Evolutionary conservation across 495 filamentous ascomycete species (phyloP).

Genomic region (Podospora tetraspora): DNA sequence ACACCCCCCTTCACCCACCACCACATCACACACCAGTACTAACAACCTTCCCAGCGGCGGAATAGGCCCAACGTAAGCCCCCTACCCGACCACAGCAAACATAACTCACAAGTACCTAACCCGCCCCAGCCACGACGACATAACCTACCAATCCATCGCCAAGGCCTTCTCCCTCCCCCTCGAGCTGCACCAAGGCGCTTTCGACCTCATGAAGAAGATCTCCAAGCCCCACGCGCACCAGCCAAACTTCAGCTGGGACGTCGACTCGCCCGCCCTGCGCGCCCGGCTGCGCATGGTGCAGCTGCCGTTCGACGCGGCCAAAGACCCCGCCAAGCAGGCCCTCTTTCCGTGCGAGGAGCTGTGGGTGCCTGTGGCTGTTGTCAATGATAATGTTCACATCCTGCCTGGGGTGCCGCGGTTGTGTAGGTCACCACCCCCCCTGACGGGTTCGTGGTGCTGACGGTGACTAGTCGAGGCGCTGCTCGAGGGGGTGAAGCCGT

Average conservation of each 20-base stretch:
- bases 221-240: conserved; percentile 66
- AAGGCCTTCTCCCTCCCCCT: conserved; percentile 78
- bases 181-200: conserved; percentile 67
- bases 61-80: conserved; percentile 81
- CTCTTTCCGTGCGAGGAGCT: conserved; percentile 73
- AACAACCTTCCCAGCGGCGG: conserved; percentile 56
- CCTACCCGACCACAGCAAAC: neutral
- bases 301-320: conserved; percentile 65
- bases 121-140: conserved; percentile 80
- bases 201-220: conserved; percentile 74
- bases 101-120: neutral
- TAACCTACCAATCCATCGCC: conserved; percentile 91
- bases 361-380: conserved; percentile 84
- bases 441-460: neutral
- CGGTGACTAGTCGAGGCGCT: conserved; percentile 54
- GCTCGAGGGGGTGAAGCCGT: conserved; percentile 67
- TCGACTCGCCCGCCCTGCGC: conserved; percentile 65
- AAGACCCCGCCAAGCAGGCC: conserved; percentile 57
- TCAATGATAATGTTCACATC: conserved; percentile 91
- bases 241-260: conserved; percentile 79
- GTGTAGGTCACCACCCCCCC: conserved; percentile 35
- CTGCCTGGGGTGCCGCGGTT: conserved; percentile 84
- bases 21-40: neutral
- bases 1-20: neutral
- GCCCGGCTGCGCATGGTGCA: conserved; percentile 87